Percentiles rank a stretch among this genome's conserved stretches.
Conservation (phyloP, 805 yeast species). For the Yarrowia porcina region DNA sequence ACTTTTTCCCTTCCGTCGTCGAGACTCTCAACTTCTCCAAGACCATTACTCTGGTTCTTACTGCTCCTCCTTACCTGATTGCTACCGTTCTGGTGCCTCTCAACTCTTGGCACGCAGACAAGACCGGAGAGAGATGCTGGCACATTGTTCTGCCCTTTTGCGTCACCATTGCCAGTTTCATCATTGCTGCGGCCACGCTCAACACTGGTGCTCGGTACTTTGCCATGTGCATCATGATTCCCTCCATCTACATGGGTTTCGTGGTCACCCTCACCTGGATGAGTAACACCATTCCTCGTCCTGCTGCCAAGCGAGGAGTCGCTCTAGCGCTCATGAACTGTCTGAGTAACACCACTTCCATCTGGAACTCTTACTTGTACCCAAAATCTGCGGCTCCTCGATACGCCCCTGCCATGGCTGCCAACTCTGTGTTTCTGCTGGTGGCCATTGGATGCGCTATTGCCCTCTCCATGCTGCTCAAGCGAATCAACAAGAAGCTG, state of each 20-base stretch:
- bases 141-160: slow-evolving; percentile 47
- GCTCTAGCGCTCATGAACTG: slow-evolving; percentile 52
- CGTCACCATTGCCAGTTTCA: slow-evolving; percentile 38
- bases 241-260: slow-evolving; percentile 53
- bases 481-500: slow-evolving; percentile 26
- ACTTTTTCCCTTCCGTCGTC: slow-evolving; percentile 61
- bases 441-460: slow-evolving; percentile 18
- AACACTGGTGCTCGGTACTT: slow-evolving; percentile 57
- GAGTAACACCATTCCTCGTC: slow-evolving; percentile 55
- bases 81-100: slow-evolving; percentile 51
- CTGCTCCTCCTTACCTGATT: slow-evolving; percentile 57
- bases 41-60: slow-evolving; percentile 51
- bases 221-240: slow-evolving; percentile 55
- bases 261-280: slow-evolving; percentile 54
- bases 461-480: slow-evolving; percentile 21
- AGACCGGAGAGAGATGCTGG: slow-evolving; percentile 52
- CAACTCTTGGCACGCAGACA: slow-evolving; percentile 57
- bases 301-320: slow-evolving; percentile 58
- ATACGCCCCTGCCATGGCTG: slow-evolving; percentile 27
- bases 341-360: slow-evolving; percentile 25
- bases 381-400: slow-evolving; percentile 28
- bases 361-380: slow-evolving; percentile 30
- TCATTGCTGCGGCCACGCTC: slow-evolving; percentile 40
- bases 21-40: slow-evolving; percentile 51
- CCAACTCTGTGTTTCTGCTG: slow-evolving; percentile 28